Base-by-base conservation (phyloP, 1,139 yeast species). In the Suhomyces choctaworum region DNA sequence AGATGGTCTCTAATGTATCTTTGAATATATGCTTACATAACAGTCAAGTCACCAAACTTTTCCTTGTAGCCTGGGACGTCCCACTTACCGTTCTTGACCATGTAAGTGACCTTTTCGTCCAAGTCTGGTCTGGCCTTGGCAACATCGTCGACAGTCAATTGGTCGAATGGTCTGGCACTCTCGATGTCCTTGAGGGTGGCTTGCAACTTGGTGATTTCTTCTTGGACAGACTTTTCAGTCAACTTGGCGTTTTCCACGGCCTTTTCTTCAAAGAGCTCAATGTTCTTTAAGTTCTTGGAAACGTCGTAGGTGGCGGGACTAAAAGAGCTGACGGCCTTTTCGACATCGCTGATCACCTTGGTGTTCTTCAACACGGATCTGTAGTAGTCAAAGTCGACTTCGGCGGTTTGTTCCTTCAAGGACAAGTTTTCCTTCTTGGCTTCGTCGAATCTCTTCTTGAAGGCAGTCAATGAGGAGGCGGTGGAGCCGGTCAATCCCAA, bases 371-470 rank as follows among this genome's bases (percentile, higher is more conserved):
- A 78, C 37, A 81, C 73, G 16, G 82, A 69, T 60, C 82, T 84
- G 81, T 90, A 92, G 67, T 80, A 74, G 37, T 73, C 65, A 51
- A 90, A 92, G 68, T 92, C 96, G 46, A 92, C 88, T 28, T 72
- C 73, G 44, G 87, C 75, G 46, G 88, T 67, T 68, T 86, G 92
- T 52, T 76, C 70, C 59, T 80, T 73, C 54, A 90, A 76, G 45
- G 80, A 81, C 52, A 74, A 68, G 54, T 85, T 70, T 59, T 78
- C 78, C 71, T 88, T 84, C 73, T 89, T 84, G 54, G 98, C 97
- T 64, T 92, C 98, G 58, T 92, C 97, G 68, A 88, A 84, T 78
- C 99, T 86, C 85, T 94, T 92, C 75, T 90, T 92, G 84, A 92
- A 92, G 27, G 95, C 78, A 40, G 92, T 78, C 62, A 92, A 76